These are phyloP conservation scores for Ambispora gerdemannii DNA, from an alignment of 192 early-diverging fungal genomes.

Conservation along the genomic window DNA sequence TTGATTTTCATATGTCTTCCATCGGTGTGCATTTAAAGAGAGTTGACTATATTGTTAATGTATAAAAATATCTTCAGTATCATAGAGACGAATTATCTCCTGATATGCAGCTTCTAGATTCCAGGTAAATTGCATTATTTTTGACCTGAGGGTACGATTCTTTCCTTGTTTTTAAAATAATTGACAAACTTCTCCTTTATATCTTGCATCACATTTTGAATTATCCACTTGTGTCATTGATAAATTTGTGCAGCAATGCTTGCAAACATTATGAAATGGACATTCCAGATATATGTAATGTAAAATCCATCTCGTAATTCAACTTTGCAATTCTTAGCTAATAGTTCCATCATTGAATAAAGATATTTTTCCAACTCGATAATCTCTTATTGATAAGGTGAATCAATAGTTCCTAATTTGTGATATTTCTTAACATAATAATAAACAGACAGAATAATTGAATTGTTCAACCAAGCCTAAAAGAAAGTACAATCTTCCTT, in stretches of 20 bases:
- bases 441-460: not conserved
- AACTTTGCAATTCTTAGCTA: not conserved
- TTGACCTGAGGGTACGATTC: not conserved
- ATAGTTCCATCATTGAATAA: not conserved
- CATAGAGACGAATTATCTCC: not conserved
- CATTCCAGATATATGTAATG: not conserved
- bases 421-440: not conserved
- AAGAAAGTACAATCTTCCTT: not conserved
- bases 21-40: no score
- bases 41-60: no score
- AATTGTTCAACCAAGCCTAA: no score
- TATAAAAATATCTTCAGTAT: no score
- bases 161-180: slow-evolving; percentile 12
- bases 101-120: not conserved
- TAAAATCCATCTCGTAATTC: not conserved
- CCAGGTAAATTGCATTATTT: not conserved
- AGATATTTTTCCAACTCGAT: not conserved
- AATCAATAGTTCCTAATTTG: not conserved
- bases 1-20: no score
- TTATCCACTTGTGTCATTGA: not conserved
- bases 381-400: not conserved
- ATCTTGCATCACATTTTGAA: not conserved
- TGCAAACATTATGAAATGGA: not conserved
- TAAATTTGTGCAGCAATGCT: not conserved
- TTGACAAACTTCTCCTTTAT: not conserved